Evolutionary conservation across 768 basidiomycete genomes (phyloP).

Genomic region (Amanita thiersii): DNA sequence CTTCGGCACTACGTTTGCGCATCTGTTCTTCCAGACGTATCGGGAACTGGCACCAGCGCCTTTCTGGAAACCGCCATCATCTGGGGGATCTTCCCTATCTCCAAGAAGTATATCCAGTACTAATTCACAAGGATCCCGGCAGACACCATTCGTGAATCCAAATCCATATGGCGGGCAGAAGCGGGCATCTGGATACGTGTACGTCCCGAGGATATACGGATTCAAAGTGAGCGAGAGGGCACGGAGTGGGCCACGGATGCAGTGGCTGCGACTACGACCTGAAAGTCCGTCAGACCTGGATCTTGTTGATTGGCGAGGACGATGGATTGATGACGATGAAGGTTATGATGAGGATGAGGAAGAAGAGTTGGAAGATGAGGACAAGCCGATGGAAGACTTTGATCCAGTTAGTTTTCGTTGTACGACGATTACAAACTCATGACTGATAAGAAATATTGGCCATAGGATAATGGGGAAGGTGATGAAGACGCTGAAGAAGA

Average conservation of each 20-base stretch:
- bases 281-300: slow-evolving; percentile 75
- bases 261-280: slow-evolving; percentile 88
- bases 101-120: slow-evolving; percentile 45
- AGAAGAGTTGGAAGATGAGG: slow-evolving; percentile 48
- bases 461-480: slow-evolving; percentile 43
- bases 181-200: slow-evolving; percentile 78
- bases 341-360: slow-evolving; percentile 62
- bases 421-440: neutral
- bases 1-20: slow-evolving; percentile 98
- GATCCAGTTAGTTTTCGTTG: slow-evolving; percentile 50
- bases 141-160: slow-evolving; percentile 72
- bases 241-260: slow-evolving; percentile 93
- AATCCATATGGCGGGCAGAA: slow-evolving; percentile 89
- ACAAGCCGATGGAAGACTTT: slow-evolving; percentile 81
- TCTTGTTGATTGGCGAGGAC: slow-evolving; percentile 82
- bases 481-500: slow-evolving; percentile 58
- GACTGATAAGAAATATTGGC: slow-evolving; percentile 8
- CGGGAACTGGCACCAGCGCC: slow-evolving; percentile 91
- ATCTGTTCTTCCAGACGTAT: slow-evolving; percentile 97
- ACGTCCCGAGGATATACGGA: slow-evolving; percentile 90
- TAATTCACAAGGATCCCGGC: slow-evolving; percentile 37
- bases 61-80: slow-evolving; percentile 70
- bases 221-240: slow-evolving; percentile 96
- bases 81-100: slow-evolving; percentile 51
- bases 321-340: slow-evolving; percentile 69